phyloP scores from a whole-genome alignment of 2,329 filamentous ascomycete genomes.

The Colletotrichum scovillei region DNA sequence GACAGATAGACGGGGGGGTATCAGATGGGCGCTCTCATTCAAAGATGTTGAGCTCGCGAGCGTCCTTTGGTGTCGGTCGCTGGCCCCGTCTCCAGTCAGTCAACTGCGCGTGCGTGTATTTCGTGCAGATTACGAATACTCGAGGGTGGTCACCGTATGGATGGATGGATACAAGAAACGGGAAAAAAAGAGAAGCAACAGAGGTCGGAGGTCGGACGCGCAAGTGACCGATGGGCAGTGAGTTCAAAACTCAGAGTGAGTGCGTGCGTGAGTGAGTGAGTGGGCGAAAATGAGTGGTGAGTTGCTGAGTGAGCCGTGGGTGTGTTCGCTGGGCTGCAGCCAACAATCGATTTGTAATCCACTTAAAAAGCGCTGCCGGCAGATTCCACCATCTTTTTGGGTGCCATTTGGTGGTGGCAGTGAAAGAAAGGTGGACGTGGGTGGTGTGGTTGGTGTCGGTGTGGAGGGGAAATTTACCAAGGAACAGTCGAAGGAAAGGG shows the following conservation, averaged over 20 bases:
- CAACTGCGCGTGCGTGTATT: neutral
- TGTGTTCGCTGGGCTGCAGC: neutral
- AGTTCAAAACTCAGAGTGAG: too few relatives aligned
- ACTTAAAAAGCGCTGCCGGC: conserved; percentile 18
- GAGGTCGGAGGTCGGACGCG: neutral
- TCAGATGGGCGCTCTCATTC: conserved; percentile 3
- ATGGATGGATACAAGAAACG: neutral
- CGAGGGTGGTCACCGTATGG: neutral
- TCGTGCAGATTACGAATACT: neutral
- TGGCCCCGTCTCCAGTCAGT: neutral
- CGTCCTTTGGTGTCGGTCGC: neutral
- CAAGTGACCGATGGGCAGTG: neutral
- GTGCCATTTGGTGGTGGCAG: neutral
- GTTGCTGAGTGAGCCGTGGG: neutral
- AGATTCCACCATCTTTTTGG: conserved; percentile 5
- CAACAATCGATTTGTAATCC: conserved; percentile 31
- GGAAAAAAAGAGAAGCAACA: neutral
- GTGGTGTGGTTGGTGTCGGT: too few relatives aligned
- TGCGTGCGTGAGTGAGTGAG: neutral
- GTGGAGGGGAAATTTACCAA: too few relatives aligned
- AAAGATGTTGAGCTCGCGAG: neutral
- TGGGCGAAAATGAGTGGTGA: neutral
- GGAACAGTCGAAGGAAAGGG: too few relatives aligned
- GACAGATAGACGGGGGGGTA: neutral
- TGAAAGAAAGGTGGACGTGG: neutral